Conservation (phyloP, 495 filamentous ascomycete species). For the Podospora pseudocomata region DNA sequence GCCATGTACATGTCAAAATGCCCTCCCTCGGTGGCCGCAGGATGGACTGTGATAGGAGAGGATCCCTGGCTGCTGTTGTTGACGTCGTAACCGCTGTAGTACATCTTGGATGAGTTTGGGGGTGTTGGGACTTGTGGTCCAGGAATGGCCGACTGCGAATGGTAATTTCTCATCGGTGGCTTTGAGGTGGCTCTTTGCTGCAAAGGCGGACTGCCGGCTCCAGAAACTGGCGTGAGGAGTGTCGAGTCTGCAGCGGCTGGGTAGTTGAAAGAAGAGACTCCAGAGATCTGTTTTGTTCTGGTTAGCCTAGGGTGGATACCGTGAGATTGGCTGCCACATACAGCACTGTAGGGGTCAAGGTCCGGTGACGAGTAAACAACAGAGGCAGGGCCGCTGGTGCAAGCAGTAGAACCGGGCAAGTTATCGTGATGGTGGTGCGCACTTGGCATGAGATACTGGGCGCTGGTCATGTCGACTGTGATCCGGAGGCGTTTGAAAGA, state of each 20-base stretch:
- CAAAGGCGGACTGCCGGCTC: conserved; percentile 42
- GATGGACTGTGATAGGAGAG: conserved; percentile 36
- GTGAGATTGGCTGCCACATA: conserved; percentile 20
- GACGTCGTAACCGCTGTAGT: conserved; percentile 35
- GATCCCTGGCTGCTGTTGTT: conserved; percentile 32
- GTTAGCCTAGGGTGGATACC: background rate
- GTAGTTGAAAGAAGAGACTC: conserved; percentile 45
- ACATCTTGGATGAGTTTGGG: conserved; percentile 41
- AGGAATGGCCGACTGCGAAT: conserved; percentile 29
- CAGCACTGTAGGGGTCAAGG: conserved; percentile 32
- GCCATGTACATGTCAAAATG: conserved; percentile 34
- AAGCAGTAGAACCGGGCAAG: conserved; percentile 21
- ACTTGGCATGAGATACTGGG: conserved; percentile 30
- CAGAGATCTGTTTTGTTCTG: conserved; percentile 24
- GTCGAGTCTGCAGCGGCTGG: conserved; percentile 41
- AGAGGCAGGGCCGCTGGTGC: conserved; percentile 22
- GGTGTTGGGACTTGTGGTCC: conserved; percentile 43
- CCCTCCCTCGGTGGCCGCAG: conserved; percentile 25
- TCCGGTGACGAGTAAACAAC: conserved; percentile 29
- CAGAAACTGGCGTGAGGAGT: conserved; percentile 47
- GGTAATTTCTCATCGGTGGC: conserved; percentile 31
- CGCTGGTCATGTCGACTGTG: conserved; percentile 31
- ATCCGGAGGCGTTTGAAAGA: conserved; percentile 22
- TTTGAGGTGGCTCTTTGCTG: conserved; percentile 38
- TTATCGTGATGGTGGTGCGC: conserved; percentile 25